phyloP scores from a whole-genome alignment of 805 yeast genomes.

The Kodamaea neixiangensis region DNA sequence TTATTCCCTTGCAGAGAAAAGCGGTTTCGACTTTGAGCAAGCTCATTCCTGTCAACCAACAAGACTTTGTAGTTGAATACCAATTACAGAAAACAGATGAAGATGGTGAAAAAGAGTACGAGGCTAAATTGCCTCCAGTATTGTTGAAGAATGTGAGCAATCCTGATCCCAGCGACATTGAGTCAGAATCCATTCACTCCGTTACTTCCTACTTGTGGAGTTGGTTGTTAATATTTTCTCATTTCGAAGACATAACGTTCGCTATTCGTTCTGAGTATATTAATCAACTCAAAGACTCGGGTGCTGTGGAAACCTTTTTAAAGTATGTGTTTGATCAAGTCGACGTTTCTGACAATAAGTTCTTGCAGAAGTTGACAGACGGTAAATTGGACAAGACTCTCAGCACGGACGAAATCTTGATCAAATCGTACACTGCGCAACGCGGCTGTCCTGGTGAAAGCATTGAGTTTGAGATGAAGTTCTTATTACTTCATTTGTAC shows the following conservation, averaged over 20 bases:
- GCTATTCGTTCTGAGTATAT: constrained; percentile 63
- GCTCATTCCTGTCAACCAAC: constrained; percentile 50
- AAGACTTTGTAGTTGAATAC: constrained; percentile 61
- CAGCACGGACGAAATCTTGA: constrained; percentile 16
- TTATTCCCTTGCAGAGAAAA: constrained; percentile 42
- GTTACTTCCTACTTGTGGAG: constrained; percentile 56
- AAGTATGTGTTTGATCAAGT: constrained; percentile 56
- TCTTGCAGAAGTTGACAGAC: constrained; percentile 19
- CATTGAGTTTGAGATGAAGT: constrained; percentile 34
- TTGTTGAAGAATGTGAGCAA: constrained; percentile 9
- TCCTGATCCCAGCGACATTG: constrained; percentile 18
- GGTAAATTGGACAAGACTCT: constrained; percentile 11
- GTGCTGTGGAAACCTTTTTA: constrained; percentile 51
- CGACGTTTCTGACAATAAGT: constrained; percentile 34
- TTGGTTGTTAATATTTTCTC: constrained; percentile 64
- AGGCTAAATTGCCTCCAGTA: constrained; percentile 40
- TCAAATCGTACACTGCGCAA: constrained; percentile 23
- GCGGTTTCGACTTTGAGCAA: constrained; percentile 39
- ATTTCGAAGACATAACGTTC: constrained; percentile 66
- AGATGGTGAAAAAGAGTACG: constrained; percentile 25
- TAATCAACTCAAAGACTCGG: constrained; percentile 50
- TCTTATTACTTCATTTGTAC: constrained; percentile 51
- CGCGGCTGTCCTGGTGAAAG: constrained; percentile 23
- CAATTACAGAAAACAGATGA: constrained; percentile 50
- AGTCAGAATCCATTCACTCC: constrained; percentile 14